Percentiles rank a stretch among this genome's conserved stretches.
These are phyloP conservation scores for Colletotrichum sansevieriae DNA, from an alignment of 2,329 filamentous ascomycete genomes.

Conservation along the genomic window DNA sequence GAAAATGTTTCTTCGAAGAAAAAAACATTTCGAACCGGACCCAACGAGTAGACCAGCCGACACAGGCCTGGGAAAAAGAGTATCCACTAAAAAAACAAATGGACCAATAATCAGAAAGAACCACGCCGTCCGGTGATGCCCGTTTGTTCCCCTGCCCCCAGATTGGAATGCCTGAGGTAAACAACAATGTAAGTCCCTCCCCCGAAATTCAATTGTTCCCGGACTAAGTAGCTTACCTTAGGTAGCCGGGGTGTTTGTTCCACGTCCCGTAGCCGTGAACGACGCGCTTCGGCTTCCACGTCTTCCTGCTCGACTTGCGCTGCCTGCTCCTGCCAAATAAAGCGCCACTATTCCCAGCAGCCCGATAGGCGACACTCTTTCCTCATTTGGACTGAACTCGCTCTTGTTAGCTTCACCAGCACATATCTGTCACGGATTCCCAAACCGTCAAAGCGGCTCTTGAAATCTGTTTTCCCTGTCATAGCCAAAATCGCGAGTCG, in stretches of 20 bases:
- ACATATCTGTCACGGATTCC: not conserved
- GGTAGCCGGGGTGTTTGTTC: constrained; percentile 10
- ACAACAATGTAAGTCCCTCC: constrained; percentile 13
- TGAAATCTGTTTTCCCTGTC: constrained; percentile 18
- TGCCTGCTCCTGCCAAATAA: constrained; percentile 1
- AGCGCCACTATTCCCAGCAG: constrained; percentile 20
- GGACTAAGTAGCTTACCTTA: not conserved
- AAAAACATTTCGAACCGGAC: constrained; percentile 5
- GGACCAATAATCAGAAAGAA: not conserved
- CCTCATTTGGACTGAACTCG: not conserved
- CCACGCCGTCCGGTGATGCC: not conserved
- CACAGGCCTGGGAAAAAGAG: not conserved
- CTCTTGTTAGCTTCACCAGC: constrained; percentile 3
- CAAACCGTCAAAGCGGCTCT: constrained; percentile 7
- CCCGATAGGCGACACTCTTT: not conserved
- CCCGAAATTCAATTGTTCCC: constrained; percentile 28
- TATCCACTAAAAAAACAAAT: not conserved
- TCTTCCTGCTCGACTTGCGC: constrained; percentile 8
- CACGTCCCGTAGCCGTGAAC: constrained; percentile 15
- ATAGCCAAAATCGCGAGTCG: constrained; percentile 34
- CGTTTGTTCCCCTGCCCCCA: constrained; percentile 1
- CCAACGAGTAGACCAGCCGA: constrained; percentile 1
- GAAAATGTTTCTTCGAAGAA: not conserved
- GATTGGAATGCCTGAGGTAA: not conserved
- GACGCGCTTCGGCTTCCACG: constrained; percentile 34